Percentiles rank a stretch among this genome's conserved stretches.
phyloP scores from a whole-genome alignment of 169 alveolate species.

The Plasmodium vivax region DNA sequence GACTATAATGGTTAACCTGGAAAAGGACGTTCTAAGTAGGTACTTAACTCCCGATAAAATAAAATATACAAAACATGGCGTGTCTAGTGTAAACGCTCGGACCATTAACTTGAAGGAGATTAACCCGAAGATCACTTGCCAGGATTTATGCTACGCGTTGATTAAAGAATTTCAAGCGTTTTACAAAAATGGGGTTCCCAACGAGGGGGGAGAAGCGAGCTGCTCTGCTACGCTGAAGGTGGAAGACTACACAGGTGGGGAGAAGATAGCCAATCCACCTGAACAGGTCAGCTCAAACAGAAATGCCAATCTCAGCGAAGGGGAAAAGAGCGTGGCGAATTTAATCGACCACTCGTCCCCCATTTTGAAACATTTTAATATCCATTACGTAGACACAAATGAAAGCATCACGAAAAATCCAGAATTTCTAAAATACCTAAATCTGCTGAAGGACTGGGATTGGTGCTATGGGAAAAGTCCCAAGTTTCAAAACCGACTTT shows the following conservation, averaged over 20 bases:
- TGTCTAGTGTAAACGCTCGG: conserved; percentile 86
- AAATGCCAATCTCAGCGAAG: background rate
- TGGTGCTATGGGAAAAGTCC: conserved; percentile 91
- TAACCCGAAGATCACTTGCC: conserved; percentile 77
- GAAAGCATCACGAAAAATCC: conserved; percentile 66
- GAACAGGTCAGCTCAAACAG: background rate
- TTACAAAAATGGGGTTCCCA: background rate
- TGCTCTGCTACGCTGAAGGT: background rate
- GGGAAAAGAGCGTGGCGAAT: background rate
- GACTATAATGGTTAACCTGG: conserved; percentile 87
- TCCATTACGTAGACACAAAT: conserved; percentile 63
- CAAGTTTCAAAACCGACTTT: conserved; percentile 56
- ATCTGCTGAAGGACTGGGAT: conserved; percentile 82
- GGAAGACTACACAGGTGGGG: background rate
- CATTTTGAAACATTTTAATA: background rate
- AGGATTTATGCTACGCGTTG: conserved; percentile 77
- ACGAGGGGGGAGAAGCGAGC: background rate
- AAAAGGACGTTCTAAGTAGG: conserved; percentile 79
- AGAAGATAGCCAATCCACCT: background rate
- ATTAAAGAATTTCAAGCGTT: conserved; percentile 74
- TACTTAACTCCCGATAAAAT: conserved; percentile 89
- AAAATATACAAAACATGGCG: conserved; percentile 85
- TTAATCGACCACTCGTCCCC: conserved; percentile 7
- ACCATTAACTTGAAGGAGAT: conserved; percentile 82
- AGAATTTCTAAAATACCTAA: conserved; percentile 44